Conservation (phyloP, 495 filamentous ascomycete genomes). For the Eremomyces bilateralis region DNA sequence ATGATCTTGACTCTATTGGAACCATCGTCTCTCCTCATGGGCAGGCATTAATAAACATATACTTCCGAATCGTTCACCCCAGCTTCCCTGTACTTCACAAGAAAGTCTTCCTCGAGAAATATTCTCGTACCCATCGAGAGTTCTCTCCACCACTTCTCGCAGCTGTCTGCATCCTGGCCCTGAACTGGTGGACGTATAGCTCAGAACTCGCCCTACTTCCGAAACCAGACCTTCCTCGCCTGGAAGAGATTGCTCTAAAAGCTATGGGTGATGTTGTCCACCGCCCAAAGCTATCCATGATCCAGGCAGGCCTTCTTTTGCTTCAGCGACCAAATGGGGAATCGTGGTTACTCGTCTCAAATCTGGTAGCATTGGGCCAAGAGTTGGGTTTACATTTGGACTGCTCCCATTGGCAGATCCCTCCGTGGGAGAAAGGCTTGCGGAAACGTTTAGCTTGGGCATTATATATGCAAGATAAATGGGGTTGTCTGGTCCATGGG, state of each 20-base stretch:
- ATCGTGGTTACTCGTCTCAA: slow-evolving; percentile 68
- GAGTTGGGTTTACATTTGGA: slow-evolving; percentile 75
- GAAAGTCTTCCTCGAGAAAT: slow-evolving; percentile 66
- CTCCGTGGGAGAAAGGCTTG: slow-evolving; percentile 63
- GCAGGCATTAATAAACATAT: slow-evolving; percentile 60
- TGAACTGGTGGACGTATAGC: slow-evolving; percentile 73
- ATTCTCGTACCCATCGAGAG: slow-evolving; percentile 48
- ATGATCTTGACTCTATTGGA: slow-evolving; percentile 72
- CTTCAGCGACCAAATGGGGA: slow-evolving; percentile 74
- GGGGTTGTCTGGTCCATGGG: slow-evolving; percentile 70
- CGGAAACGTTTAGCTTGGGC: slow-evolving; percentile 78
- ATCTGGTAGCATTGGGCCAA: slow-evolving; percentile 59
- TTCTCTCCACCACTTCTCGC: slow-evolving; percentile 71
- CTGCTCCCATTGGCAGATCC: slow-evolving; percentile 73
- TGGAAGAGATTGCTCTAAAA: slow-evolving; percentile 58
- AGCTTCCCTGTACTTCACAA: slow-evolving; percentile 82
- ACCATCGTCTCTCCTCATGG: slow-evolving; percentile 65
- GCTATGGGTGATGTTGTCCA: slow-evolving; percentile 58
- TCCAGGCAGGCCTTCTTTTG: slow-evolving; percentile 77
- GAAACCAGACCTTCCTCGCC: slow-evolving; percentile 47
- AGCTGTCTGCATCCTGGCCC: slow-evolving; percentile 72
- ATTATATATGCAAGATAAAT: slow-evolving; percentile 84
- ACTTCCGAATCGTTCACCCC: slow-evolving; percentile 73
- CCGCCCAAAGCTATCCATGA: slow-evolving; percentile 76
- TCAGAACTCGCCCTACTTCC: slow-evolving; percentile 38